Evolutionary conservation across 306 rosid genomes (phyloP).

Genomic region (Pueraria montana): DNA sequence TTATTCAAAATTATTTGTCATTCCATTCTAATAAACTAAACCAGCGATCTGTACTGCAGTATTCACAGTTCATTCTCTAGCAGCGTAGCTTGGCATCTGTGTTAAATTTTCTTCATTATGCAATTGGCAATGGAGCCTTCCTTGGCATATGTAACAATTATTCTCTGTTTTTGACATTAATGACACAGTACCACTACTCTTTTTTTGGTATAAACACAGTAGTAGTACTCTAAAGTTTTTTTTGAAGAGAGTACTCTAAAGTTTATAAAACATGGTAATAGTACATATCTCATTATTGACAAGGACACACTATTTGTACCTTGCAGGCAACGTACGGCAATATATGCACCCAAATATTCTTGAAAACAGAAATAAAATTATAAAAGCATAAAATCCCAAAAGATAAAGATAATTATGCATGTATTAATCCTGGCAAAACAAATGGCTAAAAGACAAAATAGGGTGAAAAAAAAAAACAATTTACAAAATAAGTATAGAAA

Average conservation of each 20-base stretch:
- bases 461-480: too few relatives aligned
- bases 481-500: too few relatives aligned
- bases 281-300: slow-evolving; percentile 22
- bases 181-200: too few relatives aligned
- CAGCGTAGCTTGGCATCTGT: neutral
- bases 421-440: neutral
- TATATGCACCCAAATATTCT: slow-evolving; percentile 38
- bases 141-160: neutral
- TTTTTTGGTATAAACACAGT: too few relatives aligned
- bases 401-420: slow-evolving; percentile 14
- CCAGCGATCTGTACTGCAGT: neutral
- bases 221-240: too few relatives aligned
- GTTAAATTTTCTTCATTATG: neutral
- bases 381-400: neutral
- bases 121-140: neutral
- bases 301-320: neutral
- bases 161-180: neutral
- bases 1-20: too few relatives aligned
- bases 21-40: neutral
- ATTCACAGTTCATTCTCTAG: neutral
- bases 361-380: neutral
- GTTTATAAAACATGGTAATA: neutral
- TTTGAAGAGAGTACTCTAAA: neutral
- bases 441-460: too few relatives aligned
- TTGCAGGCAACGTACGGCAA: neutral